Percentiles rank a stretch among this genome's conserved stretches.
phyloP scores from a whole-genome alignment of 805 yeast species.

The Kluyveromyces dobzhanskii region DNA sequence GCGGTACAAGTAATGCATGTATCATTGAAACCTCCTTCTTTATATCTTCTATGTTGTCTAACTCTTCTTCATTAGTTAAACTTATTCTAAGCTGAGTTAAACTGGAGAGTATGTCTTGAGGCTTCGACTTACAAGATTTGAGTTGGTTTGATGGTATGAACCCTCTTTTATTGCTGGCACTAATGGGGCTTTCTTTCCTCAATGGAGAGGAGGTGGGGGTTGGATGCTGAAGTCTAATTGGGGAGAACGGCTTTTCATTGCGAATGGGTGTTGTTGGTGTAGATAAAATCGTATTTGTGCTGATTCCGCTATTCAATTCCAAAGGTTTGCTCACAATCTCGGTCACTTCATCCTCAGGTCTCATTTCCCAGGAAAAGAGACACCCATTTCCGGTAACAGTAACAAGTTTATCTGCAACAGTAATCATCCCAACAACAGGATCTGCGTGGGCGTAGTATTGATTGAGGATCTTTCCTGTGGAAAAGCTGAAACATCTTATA shows the following conservation, averaged over 20 bases:
- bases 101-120: not conserved
- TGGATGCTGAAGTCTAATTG: conserved; percentile 2
- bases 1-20: conserved; percentile 1
- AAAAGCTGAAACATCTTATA: conserved; percentile 39
- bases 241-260: not conserved
- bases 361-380: conserved; percentile 38
- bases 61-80: not conserved
- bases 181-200: not conserved
- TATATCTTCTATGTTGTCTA: conserved; percentile 1
- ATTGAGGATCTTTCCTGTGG: conserved; percentile 38
- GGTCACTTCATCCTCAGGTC: not conserved
- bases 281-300: not conserved
- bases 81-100: not conserved
- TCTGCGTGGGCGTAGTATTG: conserved; percentile 58
- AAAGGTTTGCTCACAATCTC: not conserved
- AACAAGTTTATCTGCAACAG: conserved; percentile 25
- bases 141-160: not conserved
- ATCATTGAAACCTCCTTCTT: not conserved
- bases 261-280: conserved; percentile 1
- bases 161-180: not conserved
- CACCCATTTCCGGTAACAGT: conserved; percentile 49
- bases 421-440: conserved; percentile 36
- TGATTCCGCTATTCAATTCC: not conserved
- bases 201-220: conserved; percentile 1
- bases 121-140: not conserved